These are phyloP conservation scores for Symbiodinium natans DNA, from an alignment of 73 alveolate genomes.

Conservation along the genomic window DNA sequence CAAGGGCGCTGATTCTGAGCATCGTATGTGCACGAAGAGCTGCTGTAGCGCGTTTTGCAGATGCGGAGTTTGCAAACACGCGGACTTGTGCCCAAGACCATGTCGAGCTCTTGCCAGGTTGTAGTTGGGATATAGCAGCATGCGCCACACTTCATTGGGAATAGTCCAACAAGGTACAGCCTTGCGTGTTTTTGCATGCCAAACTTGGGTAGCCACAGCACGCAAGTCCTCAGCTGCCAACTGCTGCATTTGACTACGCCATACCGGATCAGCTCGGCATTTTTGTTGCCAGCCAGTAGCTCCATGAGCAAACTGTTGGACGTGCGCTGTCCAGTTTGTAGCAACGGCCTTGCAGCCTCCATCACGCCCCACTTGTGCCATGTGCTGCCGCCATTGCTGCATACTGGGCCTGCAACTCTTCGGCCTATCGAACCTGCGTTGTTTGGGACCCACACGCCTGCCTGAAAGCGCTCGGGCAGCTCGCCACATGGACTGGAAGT, in stretches of 20 bases:
- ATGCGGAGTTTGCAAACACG: not conserved
- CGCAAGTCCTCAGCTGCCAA: not conserved
- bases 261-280: not conserved
- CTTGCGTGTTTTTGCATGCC: not conserved
- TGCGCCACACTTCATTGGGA: not conserved
- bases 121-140: not conserved
- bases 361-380: not conserved
- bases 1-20: not conserved
- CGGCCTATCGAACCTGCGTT: not conserved
- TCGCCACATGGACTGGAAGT: not conserved
- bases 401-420: not conserved
- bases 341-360: not conserved
- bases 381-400: not conserved
- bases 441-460: not conserved
- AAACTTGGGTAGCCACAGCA: not conserved
- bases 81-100: not conserved
- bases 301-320: not conserved
- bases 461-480: not conserved
- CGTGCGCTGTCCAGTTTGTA: not conserved
- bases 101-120: not conserved
- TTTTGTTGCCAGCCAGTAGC: not conserved
- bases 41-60: not conserved
- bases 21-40: not conserved
- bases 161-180: not conserved
- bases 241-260: not conserved